Evolutionary conservation across 768 basidiomycete species (phyloP), one percentile per base, ranked within the genome.

Genomic region (Lentinus brumalis): DNA sequence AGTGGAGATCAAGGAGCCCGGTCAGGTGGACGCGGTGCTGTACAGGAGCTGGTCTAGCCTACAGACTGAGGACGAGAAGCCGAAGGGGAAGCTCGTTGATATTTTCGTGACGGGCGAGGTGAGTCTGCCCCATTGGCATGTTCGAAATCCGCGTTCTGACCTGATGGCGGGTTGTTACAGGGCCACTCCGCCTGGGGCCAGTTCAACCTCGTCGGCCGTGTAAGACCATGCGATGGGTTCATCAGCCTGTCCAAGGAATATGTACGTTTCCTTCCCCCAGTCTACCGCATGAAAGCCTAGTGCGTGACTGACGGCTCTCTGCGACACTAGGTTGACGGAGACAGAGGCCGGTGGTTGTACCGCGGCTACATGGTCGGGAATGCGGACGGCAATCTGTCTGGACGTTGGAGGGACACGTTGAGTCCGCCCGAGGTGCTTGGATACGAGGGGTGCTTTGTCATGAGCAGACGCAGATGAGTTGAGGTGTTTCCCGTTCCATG

Each of bases 101-200:
- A 78, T 92, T 39, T 81, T 94, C 52, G 75, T 94, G 32, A 80
- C 83, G 12, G 92, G 92, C 69, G 89, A 93, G 79, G 91, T 91
- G 61, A 26, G 66, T 57, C 49, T 32, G 21, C 21, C 21, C 21
- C 21, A 26, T 26, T 26, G 21, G 21, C 2, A 2, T 26, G 21
- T 26, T 26, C 21, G 21, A 26, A 26, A 2, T 26, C 2, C 21
- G 21, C 21, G 21, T 26, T 26, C 21, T 26, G 21, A 26, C 21
- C 21, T 26, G 21, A 26, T 26, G 21, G 21, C 21, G 21, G 1
- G 2, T 26, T 26, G 21, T 26, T 26, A 18, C 59, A 93, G 91
- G 92, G 93, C 5, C 94, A 95, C 74, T 95, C 93, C 8, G 86
- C 92, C 14, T 96, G 93, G 93, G 93, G 94, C 26, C 87, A 91